Base-by-base conservation (phyloP, 2,329 filamentous ascomycete species). In the Apiospora malaysiana region DNA sequence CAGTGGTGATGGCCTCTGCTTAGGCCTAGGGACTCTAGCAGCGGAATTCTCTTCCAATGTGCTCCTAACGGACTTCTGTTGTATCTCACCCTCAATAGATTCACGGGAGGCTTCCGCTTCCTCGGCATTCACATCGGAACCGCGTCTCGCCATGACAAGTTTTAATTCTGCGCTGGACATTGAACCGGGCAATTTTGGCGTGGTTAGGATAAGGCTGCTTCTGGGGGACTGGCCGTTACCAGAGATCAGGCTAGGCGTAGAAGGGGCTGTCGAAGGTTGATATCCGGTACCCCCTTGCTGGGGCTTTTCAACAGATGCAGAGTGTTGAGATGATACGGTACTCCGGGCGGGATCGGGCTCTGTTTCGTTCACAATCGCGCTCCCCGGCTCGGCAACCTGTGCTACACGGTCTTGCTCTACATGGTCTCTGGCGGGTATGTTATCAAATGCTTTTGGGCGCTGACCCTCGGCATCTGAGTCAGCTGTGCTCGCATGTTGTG, bases 171-270 rank as follows among this genome's bases (percentile, higher is more conserved):
- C 46, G 25, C 66, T 67, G 32, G 69, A 42, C 27, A 65, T 66
- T 2, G 69, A 47, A 47, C 73, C 74, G 47, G 76, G 71, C 5
- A 70, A 66, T 70, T 74, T 78, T n/a, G 78, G 78, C 1, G 77
- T 80, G 21, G 76, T 71, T 47, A 80, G 18, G n/a, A 45, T 32
- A n/a, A 77, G 27, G 68, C 76, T 79, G 68, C 78, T 79, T 8
- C 73, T 72, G 49, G 76, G 74, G 14, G 79, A 79, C 25, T 74
- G 73, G 47, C 74, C 75, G 32, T 70, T 73, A 2, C 75, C 74
- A 32, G 69, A 77, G n/a, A 77, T 72, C 6, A 80, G 69, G 37
- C 78, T 79, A 4, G 79, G 78, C 4, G 79, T 78, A 25, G 74
- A 75, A 21, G 78, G 78, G 70, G 43, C 73, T 74, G n/a, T 70